Evolutionary conservation across 768 basidiomycete species (phyloP).

Genomic region (Gymnopilus dilepis): DNA sequence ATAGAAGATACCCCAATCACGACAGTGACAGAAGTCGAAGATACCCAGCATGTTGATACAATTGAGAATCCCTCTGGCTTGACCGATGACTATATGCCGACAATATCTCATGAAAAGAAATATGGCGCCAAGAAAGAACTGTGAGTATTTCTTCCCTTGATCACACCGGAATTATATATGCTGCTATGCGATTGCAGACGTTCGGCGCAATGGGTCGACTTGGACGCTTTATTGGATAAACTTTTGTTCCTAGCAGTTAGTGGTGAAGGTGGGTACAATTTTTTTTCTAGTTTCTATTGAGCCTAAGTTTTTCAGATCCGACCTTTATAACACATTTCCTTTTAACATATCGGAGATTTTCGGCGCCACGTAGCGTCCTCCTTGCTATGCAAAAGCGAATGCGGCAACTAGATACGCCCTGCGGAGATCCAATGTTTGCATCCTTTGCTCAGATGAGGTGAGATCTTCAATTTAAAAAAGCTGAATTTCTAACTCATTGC

Average conservation of each 20-base stretch:
- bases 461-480: not conserved
- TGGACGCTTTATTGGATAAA: conserved; percentile 84
- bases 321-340: conserved; percentile 81
- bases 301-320: conserved; percentile 54
- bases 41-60: conserved; percentile 11
- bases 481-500: conserved; percentile 1
- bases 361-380: conserved; percentile 78
- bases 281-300: not conserved
- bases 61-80: conserved; percentile 20
- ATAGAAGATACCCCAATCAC: conserved; percentile 10
- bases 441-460: conserved; percentile 90
- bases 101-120: conserved; percentile 33
- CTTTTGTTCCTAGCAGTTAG: conserved; percentile 83
- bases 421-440: conserved; percentile 84
- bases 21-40: conserved; percentile 13
- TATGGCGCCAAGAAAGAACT: conserved; percentile 53
- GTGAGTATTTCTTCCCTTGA: conserved; percentile 43
- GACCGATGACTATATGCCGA: conserved; percentile 25
- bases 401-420: conserved; percentile 73
- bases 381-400: conserved; percentile 89
- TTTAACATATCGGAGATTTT: conserved; percentile 83
- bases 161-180: not conserved
- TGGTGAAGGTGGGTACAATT: conserved; percentile 68
- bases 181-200: conserved; percentile 46
- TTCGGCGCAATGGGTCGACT: conserved; percentile 72